These are phyloP conservation scores for Darksidea phi DNA, from an alignment of 495 filamentous ascomycete species.

Conservation along the genomic window DNA sequence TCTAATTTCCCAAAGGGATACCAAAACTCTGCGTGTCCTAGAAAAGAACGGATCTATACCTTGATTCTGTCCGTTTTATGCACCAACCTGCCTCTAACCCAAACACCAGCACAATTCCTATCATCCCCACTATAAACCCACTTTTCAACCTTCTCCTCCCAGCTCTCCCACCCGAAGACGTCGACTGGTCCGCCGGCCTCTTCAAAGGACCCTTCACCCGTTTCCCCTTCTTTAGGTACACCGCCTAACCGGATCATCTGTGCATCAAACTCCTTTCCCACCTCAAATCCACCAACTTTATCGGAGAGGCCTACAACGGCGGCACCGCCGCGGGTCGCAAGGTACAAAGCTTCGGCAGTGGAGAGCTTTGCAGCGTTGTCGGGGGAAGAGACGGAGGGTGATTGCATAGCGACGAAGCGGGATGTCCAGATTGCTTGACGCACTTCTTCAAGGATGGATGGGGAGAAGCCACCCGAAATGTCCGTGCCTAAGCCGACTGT, in stretches of 20 bases:
- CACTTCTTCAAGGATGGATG: conserved; percentile 74
- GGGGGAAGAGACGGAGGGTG: conserved; percentile 4
- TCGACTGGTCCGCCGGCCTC: conserved; percentile 60
- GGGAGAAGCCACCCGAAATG: conserved; percentile 79
- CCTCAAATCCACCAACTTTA: conserved; percentile 72
- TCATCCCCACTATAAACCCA: conserved; percentile 90
- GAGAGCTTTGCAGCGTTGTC: conserved; percentile 57
- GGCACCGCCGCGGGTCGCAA: conserved; percentile 80
- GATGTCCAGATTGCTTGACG: conserved; percentile 75
- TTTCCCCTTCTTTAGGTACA: conserved; percentile 40
- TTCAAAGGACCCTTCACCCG: conserved; percentile 33
- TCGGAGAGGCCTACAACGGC: conserved; percentile 67
- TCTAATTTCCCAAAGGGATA: no score
- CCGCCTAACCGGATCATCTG: conserved; percentile 68
- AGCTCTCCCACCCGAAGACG: conserved; percentile 80
- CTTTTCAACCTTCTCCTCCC: conserved; percentile 76
- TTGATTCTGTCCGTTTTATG: conserved; percentile 46
- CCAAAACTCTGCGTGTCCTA: no score
- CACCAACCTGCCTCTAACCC: conserved; percentile 76
- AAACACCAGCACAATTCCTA: conserved; percentile 74
- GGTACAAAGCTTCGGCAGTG: conserved; percentile 83
- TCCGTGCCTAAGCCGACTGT: conserved; percentile 86
- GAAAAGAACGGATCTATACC: background rate
- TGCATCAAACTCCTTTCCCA: conserved; percentile 88
- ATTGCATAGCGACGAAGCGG: conserved; percentile 60